Evolutionary conservation across 352 stramenopile species (phyloP).

Genomic region (Phytophthora ramorum): DNA sequence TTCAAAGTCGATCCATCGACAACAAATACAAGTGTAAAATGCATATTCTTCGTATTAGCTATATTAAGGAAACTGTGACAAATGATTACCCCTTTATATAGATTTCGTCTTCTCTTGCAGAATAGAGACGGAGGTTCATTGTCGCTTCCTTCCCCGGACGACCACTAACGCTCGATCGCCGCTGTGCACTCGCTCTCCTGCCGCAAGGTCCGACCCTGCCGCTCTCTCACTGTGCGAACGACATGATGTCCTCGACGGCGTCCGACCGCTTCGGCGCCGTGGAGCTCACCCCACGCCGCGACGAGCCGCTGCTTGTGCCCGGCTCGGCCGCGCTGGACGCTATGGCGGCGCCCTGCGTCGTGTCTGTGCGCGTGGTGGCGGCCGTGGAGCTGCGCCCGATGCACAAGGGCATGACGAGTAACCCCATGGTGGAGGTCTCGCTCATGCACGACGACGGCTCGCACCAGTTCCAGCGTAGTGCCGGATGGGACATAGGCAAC

Average conservation of each 20-base stretch:
- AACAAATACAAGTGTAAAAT: background rate
- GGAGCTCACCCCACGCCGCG: slow-evolving; percentile 59
- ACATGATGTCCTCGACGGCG: slow-evolving; percentile 36
- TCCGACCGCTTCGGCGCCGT: slow-evolving; percentile 49
- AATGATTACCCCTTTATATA: slow-evolving; percentile 8
- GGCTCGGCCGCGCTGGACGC: slow-evolving; percentile 66
- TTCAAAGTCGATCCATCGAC: background rate
- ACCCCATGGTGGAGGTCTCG: slow-evolving; percentile 76
- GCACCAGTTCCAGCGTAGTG: slow-evolving; percentile 31
- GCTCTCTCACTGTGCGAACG: slow-evolving; percentile 15
- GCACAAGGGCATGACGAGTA: slow-evolving; percentile 74
- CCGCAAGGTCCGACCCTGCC: slow-evolving; percentile 21
- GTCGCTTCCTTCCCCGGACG: slow-evolving; percentile 15
- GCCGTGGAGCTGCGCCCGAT: slow-evolving; percentile 66
- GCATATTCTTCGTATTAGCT: too few species aligned
- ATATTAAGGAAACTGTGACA: too few species aligned
- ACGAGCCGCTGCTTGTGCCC: slow-evolving; percentile 66
- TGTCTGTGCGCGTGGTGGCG: slow-evolving; percentile 66
- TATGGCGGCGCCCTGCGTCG: slow-evolving; percentile 63
- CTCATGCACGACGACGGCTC: slow-evolving; percentile 65
- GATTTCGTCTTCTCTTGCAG: background rate
- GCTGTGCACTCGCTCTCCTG: slow-evolving; percentile 16
- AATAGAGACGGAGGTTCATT: slow-evolving; percentile 18
- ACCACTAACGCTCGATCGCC: slow-evolving; percentile 18
- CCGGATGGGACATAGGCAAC: slow-evolving; percentile 54